These are phyloP conservation scores for Epichloe elymi DNA, from an alignment of 2,329 filamentous ascomycete species.

Conservation along the genomic window DNA sequence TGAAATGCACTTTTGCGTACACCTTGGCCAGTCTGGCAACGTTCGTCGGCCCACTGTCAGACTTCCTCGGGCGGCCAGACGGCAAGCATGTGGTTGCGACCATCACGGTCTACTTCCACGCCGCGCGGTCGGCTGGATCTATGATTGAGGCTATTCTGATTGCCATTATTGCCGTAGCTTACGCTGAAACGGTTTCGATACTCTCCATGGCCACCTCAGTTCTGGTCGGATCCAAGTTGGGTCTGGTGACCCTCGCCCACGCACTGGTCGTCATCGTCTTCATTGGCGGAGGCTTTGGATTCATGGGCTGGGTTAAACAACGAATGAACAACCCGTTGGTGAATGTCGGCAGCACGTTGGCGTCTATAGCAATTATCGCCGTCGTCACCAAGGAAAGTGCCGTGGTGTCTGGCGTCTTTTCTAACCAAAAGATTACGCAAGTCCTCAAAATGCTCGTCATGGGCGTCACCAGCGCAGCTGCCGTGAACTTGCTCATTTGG, in stretches of 20 bases:
- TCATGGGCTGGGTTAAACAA: conserved; percentile 74
- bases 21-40: conserved; percentile 70
- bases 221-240: conserved; percentile 52
- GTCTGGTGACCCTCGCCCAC: conserved; percentile 59
- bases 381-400: conserved; percentile 78
- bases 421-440: conserved; percentile 35
- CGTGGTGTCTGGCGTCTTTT: conserved; percentile 64
- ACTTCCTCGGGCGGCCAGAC: conserved; percentile 65
- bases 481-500: conserved; percentile 60
- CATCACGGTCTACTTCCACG: conserved; percentile 83
- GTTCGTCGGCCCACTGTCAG: conserved; percentile 57
- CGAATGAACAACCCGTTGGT: conserved; percentile 60
- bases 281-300: conserved; percentile 67
- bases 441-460: conserved; percentile 67
- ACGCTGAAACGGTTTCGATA: conserved; percentile 52
- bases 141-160: conserved; percentile 74
- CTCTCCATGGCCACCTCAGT: conserved; percentile 73
- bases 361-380: conserved; percentile 72
- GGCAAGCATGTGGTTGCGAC: conserved; percentile 86
- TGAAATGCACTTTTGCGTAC: conserved; percentile 83
- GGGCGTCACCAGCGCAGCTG: conserved; percentile 56
- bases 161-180: conserved; percentile 60
- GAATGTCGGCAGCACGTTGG: conserved; percentile 68
- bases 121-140: conserved; percentile 65
- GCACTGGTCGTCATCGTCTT: conserved; percentile 65